These are phyloP conservation scores for Podila epigama DNA, from an alignment of 192 early-diverging fungal species.

Conservation along the genomic window DNA sequence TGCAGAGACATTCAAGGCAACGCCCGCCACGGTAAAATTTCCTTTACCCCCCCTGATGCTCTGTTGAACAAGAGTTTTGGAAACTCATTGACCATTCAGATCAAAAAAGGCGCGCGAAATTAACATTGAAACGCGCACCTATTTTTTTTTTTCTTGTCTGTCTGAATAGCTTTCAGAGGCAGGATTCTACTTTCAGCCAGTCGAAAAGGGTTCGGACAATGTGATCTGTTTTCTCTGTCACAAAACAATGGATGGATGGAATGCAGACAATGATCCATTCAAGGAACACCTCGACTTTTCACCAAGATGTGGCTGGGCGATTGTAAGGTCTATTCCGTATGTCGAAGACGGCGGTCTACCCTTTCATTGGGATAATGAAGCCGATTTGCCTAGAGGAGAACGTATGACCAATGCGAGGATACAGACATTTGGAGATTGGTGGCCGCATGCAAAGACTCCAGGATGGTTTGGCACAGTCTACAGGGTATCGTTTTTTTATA, in stretches of 20 bases:
- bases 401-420: slow-evolving; percentile 41
- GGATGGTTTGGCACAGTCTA: slow-evolving; percentile 37
- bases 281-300: slow-evolving; percentile 36
- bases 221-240: slow-evolving; percentile 48
- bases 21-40: slow-evolving; percentile 6
- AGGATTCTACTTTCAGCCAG: slow-evolving; percentile 44
- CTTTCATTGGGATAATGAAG: slow-evolving; percentile 40
- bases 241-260: slow-evolving; percentile 46
- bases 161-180: slow-evolving; percentile 35
- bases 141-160: neutral
- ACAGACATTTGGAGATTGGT: slow-evolving; percentile 51
- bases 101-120: neutral
- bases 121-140: neutral
- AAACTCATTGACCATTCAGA: neutral
- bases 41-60: neutral
- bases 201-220: slow-evolving; percentile 20
- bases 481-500: slow-evolving; percentile 3
- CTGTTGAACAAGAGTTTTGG: neutral
- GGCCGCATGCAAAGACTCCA: slow-evolving; percentile 36
- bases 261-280: slow-evolving; percentile 19
- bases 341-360: slow-evolving; percentile 11
- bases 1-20: slow-evolving; percentile 7
- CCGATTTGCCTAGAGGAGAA: slow-evolving; percentile 28
- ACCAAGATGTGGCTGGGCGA: slow-evolving; percentile 32
- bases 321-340: slow-evolving; percentile 14